Evolutionary conservation across 257 asterid species (phyloP), one percentile per base, ranked within the genome.

Genomic region (Przewalskia tangutica): DNA sequence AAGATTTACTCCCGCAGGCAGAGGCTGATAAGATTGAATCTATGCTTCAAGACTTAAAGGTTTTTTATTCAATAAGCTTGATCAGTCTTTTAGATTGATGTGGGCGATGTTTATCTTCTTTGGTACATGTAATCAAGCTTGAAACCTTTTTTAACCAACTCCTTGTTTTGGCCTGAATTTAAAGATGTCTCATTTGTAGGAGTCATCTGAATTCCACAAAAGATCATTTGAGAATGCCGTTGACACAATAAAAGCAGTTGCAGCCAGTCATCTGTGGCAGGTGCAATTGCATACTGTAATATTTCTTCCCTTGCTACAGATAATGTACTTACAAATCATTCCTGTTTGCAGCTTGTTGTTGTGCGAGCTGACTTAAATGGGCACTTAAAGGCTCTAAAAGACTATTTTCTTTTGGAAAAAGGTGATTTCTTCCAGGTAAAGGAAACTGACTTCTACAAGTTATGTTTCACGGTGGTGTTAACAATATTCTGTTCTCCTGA

Each of bases 241-340:
- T 75, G 92, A 90, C 90, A 88, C 97, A 77, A 94, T 94, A 54
- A 93, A 91, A 85, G 88, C 93, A n/a, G 93, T 96, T 89, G 98
- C 99, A 66, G 99, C 98, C 18, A 92, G 91, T 90, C 98, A 91
- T 89, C 99, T 96, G 87, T 94, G 99, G 98, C 98, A 96, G 99
- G 98, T 94, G 78, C 68, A 77, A 44, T 51, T 84, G 84, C 77
- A 68, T 86, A 79, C 58, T 59, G 42, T 84, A 42, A 56, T 85
- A 20, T 59, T 59, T 64, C 66, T 82, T 79, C 23, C 65, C 80
- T 77, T 84, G 82, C 75, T 79, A 77, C 42, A 76, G 68, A 66
- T 77, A 77, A 55, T 55, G 81, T 73, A 81, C 80, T 81, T 81
- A 75, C 53, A 6, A 79, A 81, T 83, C 78, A 76, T 55, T 84